Evolutionary conservation across 805 yeast genomes (phyloP), one percentile per base, ranked within the genome.

Genomic region (Ogataea nitratoaversa): DNA sequence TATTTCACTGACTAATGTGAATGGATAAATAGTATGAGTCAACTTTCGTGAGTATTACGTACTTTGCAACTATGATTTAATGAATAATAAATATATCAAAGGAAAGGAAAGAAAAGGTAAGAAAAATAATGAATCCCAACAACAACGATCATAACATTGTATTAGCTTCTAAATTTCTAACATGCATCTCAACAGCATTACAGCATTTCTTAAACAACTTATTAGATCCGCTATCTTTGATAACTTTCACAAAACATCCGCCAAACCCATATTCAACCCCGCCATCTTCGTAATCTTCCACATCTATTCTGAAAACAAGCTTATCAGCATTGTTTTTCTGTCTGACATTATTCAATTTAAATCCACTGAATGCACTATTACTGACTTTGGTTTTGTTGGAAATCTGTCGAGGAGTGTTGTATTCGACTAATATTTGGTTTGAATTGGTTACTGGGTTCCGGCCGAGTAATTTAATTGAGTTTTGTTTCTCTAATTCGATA

Each of bases 251-350:
- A 23, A 54, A 54, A 38, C 65, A 59, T 3, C 66, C 66, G 4
- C 60, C 53, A 36, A 61, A 61, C 13, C 65, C 66, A 42, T 43
- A 59, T 31, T 59, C 62, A 12, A 44, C 39, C 3, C 63, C 65
- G 11, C 48, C 42, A 9, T 63, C 65, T 14, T 57, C 53, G 22
- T 52, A 56, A 28, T 53, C 57, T 25, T 53, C 53, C 6, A 49
- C 34, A 20, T 56, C 60, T 20, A 54, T 36, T 9, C 47, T 40
- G 20, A 60, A 44, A 5, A 19, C 36, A n/a, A 49, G 36, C 2
- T 40, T 42, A 19, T 39, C 40, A 11, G 42, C 47, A 17, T 11
- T 11, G 11, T 19, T n/a, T n/a, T n/a, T n/a, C n/a, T n/a, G n/a
- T n/a, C n/a, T n/a, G n/a, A n/a, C n/a, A n/a, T n/a, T n/a, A n/a